phyloP scores from a whole-genome alignment of 768 basidiomycete species.

The Pulveroboletus sp. region DNA sequence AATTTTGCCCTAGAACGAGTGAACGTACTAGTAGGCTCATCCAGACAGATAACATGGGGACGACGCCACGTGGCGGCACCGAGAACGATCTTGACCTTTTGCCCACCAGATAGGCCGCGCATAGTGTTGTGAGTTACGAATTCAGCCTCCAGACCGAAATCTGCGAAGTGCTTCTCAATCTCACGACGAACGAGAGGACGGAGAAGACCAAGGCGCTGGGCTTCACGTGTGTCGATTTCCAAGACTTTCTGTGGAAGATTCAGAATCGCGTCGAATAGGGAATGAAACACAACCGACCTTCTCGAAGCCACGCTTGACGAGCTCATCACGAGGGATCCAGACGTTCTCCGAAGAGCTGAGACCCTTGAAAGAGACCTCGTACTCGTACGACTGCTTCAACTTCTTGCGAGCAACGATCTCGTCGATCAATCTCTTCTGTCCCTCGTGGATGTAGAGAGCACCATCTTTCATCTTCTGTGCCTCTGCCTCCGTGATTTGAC shows the following conservation, averaged over 20 bases:
- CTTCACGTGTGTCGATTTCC: conserved; percentile 96
- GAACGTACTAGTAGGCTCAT: conserved; percentile 86
- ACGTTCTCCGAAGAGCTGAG: conserved; percentile 97
- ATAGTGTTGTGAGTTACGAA: conserved; percentile 99
- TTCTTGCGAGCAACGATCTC: conserved; percentile 92
- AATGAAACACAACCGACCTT: conserved; percentile 46
- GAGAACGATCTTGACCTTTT: conserved; percentile 99
- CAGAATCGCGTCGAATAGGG: background rate
- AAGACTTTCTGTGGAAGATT: conserved; percentile 69
- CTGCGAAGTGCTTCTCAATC: conserved; percentile 98
- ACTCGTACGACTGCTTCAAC: conserved; percentile 99
- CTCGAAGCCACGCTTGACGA: conserved; percentile 97
- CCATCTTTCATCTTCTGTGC: conserved; percentile 97
- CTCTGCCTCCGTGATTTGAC: conserved; percentile 85
- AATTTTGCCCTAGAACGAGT: background rate
- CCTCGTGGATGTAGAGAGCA: conserved; percentile 77
- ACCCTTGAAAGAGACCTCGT: conserved; percentile 94
- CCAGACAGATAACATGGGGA: conserved; percentile 94
- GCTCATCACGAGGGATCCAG: conserved; percentile 95
- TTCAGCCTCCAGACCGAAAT: conserved; percentile 98
- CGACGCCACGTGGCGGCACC: conserved; percentile 99
- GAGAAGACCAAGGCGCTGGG: conserved; percentile 91
- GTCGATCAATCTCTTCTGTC: conserved; percentile 92
- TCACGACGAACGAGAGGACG: conserved; percentile 97
- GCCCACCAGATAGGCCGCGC: conserved; percentile 97